phyloP scores from a whole-genome alignment of 2,329 filamentous ascomycete genomes.

The Botryotinia globosa region DNA sequence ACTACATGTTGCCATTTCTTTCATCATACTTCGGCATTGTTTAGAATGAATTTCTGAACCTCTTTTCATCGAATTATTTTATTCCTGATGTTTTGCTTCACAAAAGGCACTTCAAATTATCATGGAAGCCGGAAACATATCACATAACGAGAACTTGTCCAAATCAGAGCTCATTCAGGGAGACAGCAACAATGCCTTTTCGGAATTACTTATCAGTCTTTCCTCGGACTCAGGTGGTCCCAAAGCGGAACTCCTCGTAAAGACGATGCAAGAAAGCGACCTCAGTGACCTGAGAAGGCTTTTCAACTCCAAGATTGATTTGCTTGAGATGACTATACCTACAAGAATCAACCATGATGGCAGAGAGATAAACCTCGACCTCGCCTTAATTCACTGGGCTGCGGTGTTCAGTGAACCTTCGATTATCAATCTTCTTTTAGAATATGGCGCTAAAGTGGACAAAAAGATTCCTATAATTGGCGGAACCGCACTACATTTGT shows the following conservation, averaged over 20 bases:
- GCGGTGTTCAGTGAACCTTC: background rate
- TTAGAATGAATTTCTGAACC: background rate
- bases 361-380: background rate
- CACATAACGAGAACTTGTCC: background rate
- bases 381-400: background rate
- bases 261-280: background rate
- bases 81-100: background rate
- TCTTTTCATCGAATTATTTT: background rate
- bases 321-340: background rate
- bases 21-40: background rate
- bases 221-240: background rate
- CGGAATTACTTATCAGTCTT: background rate
- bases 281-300: background rate
- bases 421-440: background rate
- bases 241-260: background rate
- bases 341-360: background rate
- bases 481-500: too few species aligned
- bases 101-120: background rate
- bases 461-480: too few species aligned
- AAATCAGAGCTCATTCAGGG: background rate
- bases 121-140: background rate
- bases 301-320: background rate
- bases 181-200: background rate
- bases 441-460: background rate
- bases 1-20: background rate